These are phyloP conservation scores for Xylariaceae sp. DNA, from an alignment of 2,329 filamentous ascomycete genomes.

Conservation along the genomic window DNA sequence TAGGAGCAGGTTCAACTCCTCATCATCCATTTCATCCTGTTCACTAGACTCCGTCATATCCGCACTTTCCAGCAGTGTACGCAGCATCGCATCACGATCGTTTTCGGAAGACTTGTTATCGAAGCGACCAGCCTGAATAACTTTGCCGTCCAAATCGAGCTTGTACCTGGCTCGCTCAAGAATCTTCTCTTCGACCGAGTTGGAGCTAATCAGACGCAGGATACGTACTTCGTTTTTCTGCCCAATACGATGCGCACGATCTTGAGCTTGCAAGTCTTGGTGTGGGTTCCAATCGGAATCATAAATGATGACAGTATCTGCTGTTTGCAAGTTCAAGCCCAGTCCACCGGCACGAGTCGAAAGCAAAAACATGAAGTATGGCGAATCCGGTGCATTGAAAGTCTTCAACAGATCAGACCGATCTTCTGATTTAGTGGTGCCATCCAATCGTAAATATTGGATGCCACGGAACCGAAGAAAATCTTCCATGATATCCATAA, in stretches of 20 bases:
- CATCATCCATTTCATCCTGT: constrained; percentile 97
- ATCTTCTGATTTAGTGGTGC: constrained; percentile 96
- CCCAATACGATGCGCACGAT: constrained; percentile 99
- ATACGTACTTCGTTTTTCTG: constrained; percentile 99
- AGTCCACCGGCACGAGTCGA: constrained; percentile 97
- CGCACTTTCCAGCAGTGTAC: constrained; percentile 83
- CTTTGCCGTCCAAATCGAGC: constrained; percentile 98
- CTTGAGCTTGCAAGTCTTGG: constrained; percentile 96
- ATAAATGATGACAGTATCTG: constrained; percentile 98
- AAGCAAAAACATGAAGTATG: constrained; percentile 97
- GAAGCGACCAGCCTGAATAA: constrained; percentile 98
- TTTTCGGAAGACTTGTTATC: constrained; percentile 99
- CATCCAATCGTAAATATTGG: constrained; percentile 86
- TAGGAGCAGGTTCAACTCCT: constrained; percentile 91
- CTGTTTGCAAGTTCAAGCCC: constrained; percentile 93
- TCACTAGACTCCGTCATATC: constrained; percentile 64
- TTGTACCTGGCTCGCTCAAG: constrained; percentile 95
- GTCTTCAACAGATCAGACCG: constrained; percentile 81
- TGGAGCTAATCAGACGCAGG: constrained; percentile 88
- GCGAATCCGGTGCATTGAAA: constrained; percentile 86
- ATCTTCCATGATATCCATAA: constrained; percentile 99
- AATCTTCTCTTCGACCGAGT: constrained; percentile 98
- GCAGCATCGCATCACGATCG: constrained; percentile 92
- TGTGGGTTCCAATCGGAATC: constrained; percentile 99
- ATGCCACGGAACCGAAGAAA: constrained; percentile 80